phyloP scores from a whole-genome alignment of 768 basidiomycete genomes.

The Termitomyces eurrhizus region DNA sequence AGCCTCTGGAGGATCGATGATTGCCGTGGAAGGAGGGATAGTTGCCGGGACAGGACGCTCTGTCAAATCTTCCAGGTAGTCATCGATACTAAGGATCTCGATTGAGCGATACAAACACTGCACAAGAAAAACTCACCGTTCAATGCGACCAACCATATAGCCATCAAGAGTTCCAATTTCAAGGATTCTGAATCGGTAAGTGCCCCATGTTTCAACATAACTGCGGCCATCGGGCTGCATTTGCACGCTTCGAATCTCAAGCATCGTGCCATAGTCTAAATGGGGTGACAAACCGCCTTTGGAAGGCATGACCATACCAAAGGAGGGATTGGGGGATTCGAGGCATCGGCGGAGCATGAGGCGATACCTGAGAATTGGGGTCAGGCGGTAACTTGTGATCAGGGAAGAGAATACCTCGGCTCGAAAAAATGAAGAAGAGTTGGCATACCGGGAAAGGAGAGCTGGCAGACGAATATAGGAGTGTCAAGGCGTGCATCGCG shows the following conservation, averaged over 20 bases:
- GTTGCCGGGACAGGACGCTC: conserved; percentile 22
- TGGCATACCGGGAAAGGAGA: conserved; percentile 89
- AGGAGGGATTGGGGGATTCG: conserved; percentile 67
- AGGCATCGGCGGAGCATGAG: conserved; percentile 97
- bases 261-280: conserved; percentile 88
- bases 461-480: conserved; percentile 87
- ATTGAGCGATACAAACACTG: not conserved
- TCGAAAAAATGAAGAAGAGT: conserved; percentile 92
- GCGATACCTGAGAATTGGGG: conserved; percentile 54
- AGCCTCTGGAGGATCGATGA: conserved; percentile 5
- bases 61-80: conserved; percentile 30
- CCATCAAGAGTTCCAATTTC: conserved; percentile 85
- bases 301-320: conserved; percentile 89
- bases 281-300: conserved; percentile 34
- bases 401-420: conserved; percentile 48
- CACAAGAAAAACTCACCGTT: conserved; percentile 35
- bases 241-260: conserved; percentile 82
- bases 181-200: conserved; percentile 78
- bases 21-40: conserved; percentile 9
- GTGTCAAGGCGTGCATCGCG: conserved; percentile 77
- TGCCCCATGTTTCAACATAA: conserved; percentile 65
- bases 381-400: not conserved
- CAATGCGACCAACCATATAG: conserved; percentile 82
- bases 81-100: conserved; percentile 20
- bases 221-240: conserved; percentile 89